Conservation (phyloP, 2,329 filamentous ascomycete genomes). For the Cordyceps tenuipes region DNA sequence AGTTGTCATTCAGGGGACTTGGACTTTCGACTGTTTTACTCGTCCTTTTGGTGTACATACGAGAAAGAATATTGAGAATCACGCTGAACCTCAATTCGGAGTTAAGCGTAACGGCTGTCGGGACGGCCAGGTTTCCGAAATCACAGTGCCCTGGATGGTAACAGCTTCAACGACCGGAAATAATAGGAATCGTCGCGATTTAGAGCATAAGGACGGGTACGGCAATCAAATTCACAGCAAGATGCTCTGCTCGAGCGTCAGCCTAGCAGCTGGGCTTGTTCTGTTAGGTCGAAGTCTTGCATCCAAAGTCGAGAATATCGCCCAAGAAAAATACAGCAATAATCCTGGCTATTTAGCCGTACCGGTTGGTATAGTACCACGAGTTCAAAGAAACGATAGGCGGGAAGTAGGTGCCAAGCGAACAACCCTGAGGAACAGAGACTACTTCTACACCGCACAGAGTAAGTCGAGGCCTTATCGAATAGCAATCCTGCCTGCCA, state of each 20-base stretch:
- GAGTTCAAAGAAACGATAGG: conserved; percentile 12
- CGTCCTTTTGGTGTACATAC: neutral
- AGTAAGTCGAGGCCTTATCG: conserved; percentile 19
- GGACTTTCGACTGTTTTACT: neutral
- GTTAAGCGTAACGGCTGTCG: neutral
- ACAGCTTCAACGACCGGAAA: neutral
- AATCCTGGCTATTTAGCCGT: conserved; percentile 31
- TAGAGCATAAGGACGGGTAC: neutral
- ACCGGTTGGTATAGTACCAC: conserved; percentile 25
- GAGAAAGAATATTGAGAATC: neutral
- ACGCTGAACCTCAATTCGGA: neutral
- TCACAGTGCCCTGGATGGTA: neutral
- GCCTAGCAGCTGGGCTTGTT: conserved; percentile 7
- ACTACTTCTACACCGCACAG: conserved; percentile 32
- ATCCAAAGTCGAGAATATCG: conserved; percentile 16
- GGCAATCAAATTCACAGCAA: neutral
- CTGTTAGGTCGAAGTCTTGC: neutral
- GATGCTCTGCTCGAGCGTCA: conserved; percentile 1
- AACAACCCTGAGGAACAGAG: conserved; percentile 25
- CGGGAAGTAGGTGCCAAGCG: conserved; percentile 19
- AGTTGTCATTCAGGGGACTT: neutral
- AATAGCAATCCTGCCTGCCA: neutral
- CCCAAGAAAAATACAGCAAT: conserved; percentile 20
- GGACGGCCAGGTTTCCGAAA: neutral
- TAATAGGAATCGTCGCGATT: neutral